These are phyloP conservation scores for Colletotrichum sublineola DNA, from an alignment of 2,329 filamentous ascomycete species.

Conservation along the genomic window DNA sequence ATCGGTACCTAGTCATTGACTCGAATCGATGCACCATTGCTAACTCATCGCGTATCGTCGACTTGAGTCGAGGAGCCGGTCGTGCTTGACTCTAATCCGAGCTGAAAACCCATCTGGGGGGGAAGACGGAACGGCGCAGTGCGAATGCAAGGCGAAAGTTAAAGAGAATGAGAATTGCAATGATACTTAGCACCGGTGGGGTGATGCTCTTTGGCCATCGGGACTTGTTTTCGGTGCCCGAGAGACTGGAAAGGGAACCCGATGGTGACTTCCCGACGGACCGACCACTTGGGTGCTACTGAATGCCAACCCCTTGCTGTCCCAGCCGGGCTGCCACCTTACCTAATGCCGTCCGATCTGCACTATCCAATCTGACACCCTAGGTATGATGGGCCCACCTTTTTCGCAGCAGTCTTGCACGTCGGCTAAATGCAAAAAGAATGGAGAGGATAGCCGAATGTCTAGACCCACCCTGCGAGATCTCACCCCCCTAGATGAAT, in stretches of 20 bases:
- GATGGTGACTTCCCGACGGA: conserved; percentile 22
- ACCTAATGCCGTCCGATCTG: conserved; percentile 37
- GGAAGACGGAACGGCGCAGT: background rate
- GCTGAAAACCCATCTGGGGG: background rate
- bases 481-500: background rate
- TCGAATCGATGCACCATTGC: conserved; percentile 1
- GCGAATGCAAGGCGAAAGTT: background rate
- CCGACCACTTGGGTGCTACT: background rate
- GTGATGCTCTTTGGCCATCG: conserved; percentile 36
- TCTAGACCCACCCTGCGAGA: background rate
- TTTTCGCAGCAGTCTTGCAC: background rate
- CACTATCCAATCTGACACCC: conserved; percentile 16
- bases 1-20: conserved; percentile 9
- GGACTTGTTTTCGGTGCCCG: conserved; percentile 33
- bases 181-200: background rate
- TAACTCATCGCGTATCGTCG: background rate
- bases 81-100: conserved; percentile 3
- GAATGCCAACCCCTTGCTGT: conserved; percentile 2
- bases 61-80: conserved; percentile 1
- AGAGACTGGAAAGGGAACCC: background rate
- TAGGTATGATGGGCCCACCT: background rate
- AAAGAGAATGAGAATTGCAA: background rate
- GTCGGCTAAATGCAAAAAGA: background rate
- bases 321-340: conserved; percentile 27
- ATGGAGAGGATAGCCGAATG: background rate